phyloP scores from a whole-genome alignment of 305 asterid species.

The Rubia peregrina region DNA sequence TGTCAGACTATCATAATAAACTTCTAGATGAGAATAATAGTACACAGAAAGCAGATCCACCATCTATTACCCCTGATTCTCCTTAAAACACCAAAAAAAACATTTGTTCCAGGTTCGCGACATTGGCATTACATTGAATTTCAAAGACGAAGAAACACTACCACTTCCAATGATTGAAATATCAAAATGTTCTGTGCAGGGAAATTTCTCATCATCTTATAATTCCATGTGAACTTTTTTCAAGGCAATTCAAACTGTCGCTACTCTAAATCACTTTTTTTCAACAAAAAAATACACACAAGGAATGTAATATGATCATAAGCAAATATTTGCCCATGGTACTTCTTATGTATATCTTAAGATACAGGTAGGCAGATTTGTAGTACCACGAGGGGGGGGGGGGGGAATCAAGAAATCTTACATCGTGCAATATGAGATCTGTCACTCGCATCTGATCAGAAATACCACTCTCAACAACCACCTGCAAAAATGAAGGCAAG shows the following conservation, averaged over 20 bases:
- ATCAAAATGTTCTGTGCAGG: background rate
- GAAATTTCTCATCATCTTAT: background rate
- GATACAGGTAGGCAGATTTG: background rate
- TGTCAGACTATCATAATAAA: background rate
- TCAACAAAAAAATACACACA: background rate
- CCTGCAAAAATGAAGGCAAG: conserved; percentile 38
- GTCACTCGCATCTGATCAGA: conserved; percentile 81
- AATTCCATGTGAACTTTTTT: background rate
- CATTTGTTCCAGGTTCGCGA: background rate
- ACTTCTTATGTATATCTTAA: background rate
- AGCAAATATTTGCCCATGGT: background rate
- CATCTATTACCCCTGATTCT: background rate
- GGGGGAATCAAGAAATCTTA: conserved; percentile 33
- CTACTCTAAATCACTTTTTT: background rate
- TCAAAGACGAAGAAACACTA: background rate
- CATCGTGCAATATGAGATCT: conserved; percentile 79
- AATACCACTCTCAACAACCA: conserved; percentile 75
- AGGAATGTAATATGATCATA: background rate
- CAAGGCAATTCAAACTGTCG: background rate
- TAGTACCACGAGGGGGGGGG: background rate
- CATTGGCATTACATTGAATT: background rate
- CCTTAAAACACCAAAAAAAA: background rate
- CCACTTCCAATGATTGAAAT: background rate
- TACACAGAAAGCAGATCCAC: background rate
- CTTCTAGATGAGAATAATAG: background rate